Evolutionary conservation across 139 green algal species (phyloP).

Genomic region (Volvox reticuliferus): DNA sequence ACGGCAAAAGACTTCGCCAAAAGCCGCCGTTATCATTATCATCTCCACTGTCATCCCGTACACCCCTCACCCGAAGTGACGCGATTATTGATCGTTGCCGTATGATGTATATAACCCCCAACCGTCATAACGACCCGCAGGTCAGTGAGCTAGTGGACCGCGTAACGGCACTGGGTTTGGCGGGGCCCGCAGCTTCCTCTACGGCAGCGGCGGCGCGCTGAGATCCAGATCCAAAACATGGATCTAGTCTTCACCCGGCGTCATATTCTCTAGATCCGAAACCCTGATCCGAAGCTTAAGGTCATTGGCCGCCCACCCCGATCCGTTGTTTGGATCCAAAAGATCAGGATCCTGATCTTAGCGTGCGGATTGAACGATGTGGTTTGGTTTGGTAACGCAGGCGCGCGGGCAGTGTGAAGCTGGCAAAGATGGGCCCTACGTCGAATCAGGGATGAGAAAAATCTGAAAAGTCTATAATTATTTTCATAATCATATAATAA

Average conservation of each 20-base stretch:
- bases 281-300: neutral
- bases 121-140: neutral
- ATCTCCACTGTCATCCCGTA: neutral
- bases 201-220: neutral
- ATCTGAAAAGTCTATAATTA: too few species aligned
- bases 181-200: neutral
- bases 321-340: neutral
- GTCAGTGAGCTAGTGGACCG: conserved; percentile 27
- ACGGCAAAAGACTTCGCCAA: neutral
- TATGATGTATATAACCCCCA: neutral
- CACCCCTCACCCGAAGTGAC: neutral
- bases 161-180: conserved; percentile 31
- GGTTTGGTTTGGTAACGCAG: too few species aligned
- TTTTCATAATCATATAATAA: too few species aligned
- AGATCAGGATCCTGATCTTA: too few species aligned
- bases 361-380: too few species aligned
- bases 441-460: too few species aligned
- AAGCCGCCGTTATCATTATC: neutral
- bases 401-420: too few species aligned
- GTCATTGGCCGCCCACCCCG: neutral
- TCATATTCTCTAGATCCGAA: neutral
- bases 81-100: neutral
- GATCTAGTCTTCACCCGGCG: neutral
- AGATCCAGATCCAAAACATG: neutral
- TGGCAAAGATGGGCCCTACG: too few species aligned